These are phyloP conservation scores for Picea glauca DNA, from an alignment of 75 land plant genomes.

Conservation along the genomic window DNA sequence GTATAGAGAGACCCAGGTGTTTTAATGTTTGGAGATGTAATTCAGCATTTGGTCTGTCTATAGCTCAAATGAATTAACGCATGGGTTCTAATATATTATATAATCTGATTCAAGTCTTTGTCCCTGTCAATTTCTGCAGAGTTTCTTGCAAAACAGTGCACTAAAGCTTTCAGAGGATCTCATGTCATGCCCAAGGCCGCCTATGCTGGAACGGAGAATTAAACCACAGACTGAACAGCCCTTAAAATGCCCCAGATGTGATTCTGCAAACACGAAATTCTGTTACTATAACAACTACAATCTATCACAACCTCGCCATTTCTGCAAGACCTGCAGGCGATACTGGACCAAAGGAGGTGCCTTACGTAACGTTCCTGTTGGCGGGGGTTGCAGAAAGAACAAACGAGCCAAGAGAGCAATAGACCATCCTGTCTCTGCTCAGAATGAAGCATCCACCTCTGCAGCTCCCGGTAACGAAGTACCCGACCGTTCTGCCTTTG, in stretches of 20 bases:
- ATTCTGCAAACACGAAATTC: background rate
- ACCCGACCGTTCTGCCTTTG: background rate
- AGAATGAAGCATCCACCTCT: slow-evolving; percentile 12
- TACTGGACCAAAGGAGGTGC: slow-evolving; percentile 9
- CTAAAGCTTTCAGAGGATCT: background rate
- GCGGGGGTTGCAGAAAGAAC: slow-evolving; percentile 13
- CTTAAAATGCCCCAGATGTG: slow-evolving; percentile 8
- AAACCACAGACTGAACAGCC: slow-evolving; percentile 6
- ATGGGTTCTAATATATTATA: too few relatives aligned
- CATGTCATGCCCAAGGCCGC: background rate
- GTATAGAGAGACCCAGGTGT: too few relatives aligned
- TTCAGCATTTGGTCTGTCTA: too few relatives aligned
- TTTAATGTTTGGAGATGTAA: too few relatives aligned
- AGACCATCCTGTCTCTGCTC: background rate
- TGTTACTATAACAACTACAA: slow-evolving; percentile 10
- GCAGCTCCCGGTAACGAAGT: background rate
- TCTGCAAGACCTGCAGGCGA: slow-evolving; percentile 9
- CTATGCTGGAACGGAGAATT: background rate
- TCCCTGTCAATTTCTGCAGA: background rate
- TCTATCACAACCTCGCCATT: slow-evolving; percentile 5
- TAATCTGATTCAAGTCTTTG: too few relatives aligned
- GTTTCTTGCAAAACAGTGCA: background rate
- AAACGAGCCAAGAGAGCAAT: slow-evolving; percentile 7
- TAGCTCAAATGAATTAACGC: too few relatives aligned
- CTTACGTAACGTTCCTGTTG: slow-evolving; percentile 6